Evolutionary conservation across 768 basidiomycete genomes (phyloP).

Genomic region (Hericium alpestre): DNA sequence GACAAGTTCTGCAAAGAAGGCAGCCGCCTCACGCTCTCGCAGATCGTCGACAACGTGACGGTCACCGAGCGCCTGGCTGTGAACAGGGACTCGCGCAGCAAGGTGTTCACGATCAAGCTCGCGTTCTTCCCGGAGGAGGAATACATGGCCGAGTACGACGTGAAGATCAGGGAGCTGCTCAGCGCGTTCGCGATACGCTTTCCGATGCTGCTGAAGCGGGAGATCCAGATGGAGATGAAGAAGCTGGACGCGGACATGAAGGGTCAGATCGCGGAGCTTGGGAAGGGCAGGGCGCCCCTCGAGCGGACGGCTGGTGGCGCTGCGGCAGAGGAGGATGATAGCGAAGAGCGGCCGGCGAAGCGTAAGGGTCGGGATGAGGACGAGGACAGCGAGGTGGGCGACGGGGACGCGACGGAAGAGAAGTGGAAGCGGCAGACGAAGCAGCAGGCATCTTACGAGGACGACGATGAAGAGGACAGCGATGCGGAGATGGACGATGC

Average conservation of each 20-base stretch:
- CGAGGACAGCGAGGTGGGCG: constrained; percentile 66
- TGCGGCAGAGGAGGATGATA: constrained; percentile 39
- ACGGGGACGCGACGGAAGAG: constrained; percentile 72
- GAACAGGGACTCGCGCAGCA: constrained; percentile 58
- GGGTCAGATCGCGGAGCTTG: constrained; percentile 69
- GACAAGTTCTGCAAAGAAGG: constrained; percentile 82
- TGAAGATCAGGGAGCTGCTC: constrained; percentile 63
- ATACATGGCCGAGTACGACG: constrained; percentile 74
- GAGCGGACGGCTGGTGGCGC: constrained; percentile 39
- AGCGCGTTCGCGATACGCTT: constrained; percentile 63
- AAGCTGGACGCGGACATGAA: constrained; percentile 71
- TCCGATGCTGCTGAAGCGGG: constrained; percentile 71
- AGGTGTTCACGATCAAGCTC: constrained; percentile 72
- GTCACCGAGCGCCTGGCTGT: constrained; percentile 71
- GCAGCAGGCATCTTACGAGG: constrained; percentile 69
- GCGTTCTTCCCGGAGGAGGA: constrained; percentile 80
- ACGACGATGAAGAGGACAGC: constrained; percentile 52
- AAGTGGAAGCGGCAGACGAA: constrained; percentile 64
- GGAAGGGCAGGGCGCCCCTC: constrained; percentile 55
- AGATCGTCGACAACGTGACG: constrained; percentile 71
- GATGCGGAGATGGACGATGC: constrained; percentile 33
- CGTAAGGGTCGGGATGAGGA: constrained; percentile 40
- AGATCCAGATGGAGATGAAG: constrained; percentile 80
- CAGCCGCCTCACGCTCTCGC: constrained; percentile 75
- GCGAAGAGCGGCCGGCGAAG: constrained; percentile 23